Percentiles rank a stretch among this genome's conserved stretches.
These are phyloP conservation scores for Globomyces pollinis-pini DNA, from an alignment of 192 early-diverging fungal species.

Conservation along the genomic window DNA sequence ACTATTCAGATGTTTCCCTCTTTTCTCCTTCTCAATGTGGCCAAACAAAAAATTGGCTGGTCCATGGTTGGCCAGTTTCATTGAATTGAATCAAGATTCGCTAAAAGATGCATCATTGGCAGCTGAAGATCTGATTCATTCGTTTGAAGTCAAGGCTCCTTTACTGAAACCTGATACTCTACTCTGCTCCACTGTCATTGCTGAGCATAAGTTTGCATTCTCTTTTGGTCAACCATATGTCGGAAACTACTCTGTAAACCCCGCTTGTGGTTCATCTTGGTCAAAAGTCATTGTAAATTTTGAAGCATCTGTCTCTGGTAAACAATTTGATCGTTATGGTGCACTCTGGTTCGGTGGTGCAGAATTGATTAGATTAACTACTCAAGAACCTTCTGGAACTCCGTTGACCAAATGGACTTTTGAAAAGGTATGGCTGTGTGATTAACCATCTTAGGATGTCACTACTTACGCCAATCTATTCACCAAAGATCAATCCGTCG, in stretches of 20 bases:
- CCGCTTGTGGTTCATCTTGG: conserved; percentile 11
- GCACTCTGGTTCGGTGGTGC: conserved; percentile 13
- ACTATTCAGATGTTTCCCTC: too few relatives aligned
- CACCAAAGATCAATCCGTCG: conserved; percentile 2
- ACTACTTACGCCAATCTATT: conserved; percentile 14
- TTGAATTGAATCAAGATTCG: too few relatives aligned
- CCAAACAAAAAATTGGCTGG: too few relatives aligned
- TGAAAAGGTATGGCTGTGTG: neutral
- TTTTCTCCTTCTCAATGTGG: too few relatives aligned
- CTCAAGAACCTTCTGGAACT: conserved; percentile 14
- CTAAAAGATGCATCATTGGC: too few relatives aligned
- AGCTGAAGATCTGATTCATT: too few relatives aligned
- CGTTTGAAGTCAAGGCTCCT: neutral
- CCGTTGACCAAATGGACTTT: conserved; percentile 16
- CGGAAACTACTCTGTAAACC: conserved; percentile 5
- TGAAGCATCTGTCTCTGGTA: conserved; percentile 13
- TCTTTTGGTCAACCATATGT: conserved; percentile 25
- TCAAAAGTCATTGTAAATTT: conserved; percentile 4
- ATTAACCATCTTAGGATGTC: conserved; percentile 16
- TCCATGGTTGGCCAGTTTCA: too few relatives aligned
- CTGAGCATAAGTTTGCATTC: conserved; percentile 8
- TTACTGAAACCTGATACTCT: neutral
- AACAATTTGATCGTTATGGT: conserved; percentile 22
- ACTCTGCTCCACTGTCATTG: neutral
- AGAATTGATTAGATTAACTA: conserved; percentile 17